Evolutionary conservation across 164 flowering plant species (phyloP).

Genomic region (Nymphaea thermarum): DNA sequence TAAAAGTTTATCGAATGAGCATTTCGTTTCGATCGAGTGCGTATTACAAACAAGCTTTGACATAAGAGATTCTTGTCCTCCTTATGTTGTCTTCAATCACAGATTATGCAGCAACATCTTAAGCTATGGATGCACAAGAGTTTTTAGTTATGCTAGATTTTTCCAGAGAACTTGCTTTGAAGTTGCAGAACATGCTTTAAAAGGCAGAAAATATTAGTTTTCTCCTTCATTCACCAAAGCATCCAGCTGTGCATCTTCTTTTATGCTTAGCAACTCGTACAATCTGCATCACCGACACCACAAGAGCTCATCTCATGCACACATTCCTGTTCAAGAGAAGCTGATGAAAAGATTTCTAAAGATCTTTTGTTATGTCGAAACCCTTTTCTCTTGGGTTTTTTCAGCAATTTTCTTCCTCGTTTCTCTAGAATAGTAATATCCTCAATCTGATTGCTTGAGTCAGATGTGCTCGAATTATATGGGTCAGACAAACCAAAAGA

Average conservation of each 20-base stretch:
- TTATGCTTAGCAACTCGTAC: background rate
- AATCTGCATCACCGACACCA: slow-evolving; percentile 1
- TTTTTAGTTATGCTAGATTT: too few relatives aligned
- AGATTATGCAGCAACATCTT: too few relatives aligned
- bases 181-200: background rate
- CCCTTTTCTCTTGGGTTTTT: slow-evolving; percentile 33
- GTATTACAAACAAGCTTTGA: too few relatives aligned
- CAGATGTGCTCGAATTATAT: slow-evolving; percentile 9
- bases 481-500: slow-evolving; percentile 10
- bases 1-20: too few relatives aligned
- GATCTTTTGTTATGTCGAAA: slow-evolving; percentile 18
- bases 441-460: slow-evolving; percentile 10
- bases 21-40: too few relatives aligned
- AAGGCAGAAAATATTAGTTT: background rate
- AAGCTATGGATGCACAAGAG: too few relatives aligned
- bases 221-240: slow-evolving; percentile 5
- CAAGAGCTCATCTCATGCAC: slow-evolving; percentile 4
- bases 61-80: too few relatives aligned
- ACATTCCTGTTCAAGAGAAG: slow-evolving; percentile 5
- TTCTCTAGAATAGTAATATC: slow-evolving; percentile 14
- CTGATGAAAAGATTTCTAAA: slow-evolving; percentile 8
- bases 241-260: slow-evolving; percentile 3
- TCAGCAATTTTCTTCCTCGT: slow-evolving; percentile 15
- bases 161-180: too few relatives aligned
- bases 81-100: too few relatives aligned